phyloP scores from a whole-genome alignment of 2,329 filamentous ascomycete genomes.

The Paecilomyces formosus region DNA sequence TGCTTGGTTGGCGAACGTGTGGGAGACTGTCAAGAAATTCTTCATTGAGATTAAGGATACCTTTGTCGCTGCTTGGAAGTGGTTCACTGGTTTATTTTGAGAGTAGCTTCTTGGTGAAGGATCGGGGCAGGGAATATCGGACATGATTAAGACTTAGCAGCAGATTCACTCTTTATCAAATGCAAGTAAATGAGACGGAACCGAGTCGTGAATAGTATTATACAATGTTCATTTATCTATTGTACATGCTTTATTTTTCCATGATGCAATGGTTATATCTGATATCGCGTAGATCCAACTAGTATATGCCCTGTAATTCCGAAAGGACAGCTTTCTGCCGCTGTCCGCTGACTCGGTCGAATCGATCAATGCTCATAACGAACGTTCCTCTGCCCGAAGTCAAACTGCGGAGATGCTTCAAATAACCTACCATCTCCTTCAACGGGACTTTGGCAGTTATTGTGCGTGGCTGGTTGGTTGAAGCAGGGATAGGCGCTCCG shows the following conservation, averaged over 20 bases:
- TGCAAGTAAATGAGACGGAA: background rate
- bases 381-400: constrained; percentile 78
- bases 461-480: constrained; percentile 44
- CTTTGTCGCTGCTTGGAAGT: too few relatives aligned
- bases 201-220: background rate
- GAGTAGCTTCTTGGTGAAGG: too few relatives aligned
- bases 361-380: constrained; percentile 65
- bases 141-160: too few relatives aligned
- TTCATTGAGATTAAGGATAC: too few relatives aligned
- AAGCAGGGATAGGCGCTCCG: constrained; percentile 18
- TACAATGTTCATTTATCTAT: background rate
- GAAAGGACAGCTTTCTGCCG: constrained; percentile 51
- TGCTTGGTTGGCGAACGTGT: too few relatives aligned
- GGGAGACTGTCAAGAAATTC: too few relatives aligned
- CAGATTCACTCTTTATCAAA: too few relatives aligned
- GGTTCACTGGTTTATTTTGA: too few relatives aligned
- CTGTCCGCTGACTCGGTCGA: constrained; percentile 58
- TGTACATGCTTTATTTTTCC: background rate
- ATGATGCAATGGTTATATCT: background rate
- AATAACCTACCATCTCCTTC: constrained; percentile 94
- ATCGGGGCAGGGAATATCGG: too few relatives aligned
- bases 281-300: constrained; percentile 2
- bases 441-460: constrained; percentile 84
- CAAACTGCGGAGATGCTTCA: constrained; percentile 79
- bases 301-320: constrained; percentile 32